Percentiles rank a stretch among this genome's conserved stretches.
These are phyloP conservation scores for Amniculicola lignicola DNA, from an alignment of 495 filamentous ascomycete species.

Conservation along the genomic window DNA sequence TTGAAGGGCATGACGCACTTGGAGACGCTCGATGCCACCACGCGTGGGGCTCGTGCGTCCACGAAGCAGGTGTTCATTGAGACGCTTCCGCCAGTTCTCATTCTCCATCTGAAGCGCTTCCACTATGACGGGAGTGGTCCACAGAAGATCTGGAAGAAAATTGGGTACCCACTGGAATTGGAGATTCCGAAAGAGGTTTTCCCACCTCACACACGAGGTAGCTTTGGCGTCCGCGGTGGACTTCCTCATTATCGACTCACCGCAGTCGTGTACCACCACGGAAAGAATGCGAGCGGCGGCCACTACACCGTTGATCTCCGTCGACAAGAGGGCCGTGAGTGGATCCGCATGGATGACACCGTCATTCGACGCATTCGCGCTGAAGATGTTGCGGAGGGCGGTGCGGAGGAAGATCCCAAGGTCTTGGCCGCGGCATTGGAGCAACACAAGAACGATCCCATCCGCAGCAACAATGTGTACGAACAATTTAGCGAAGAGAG, in stretches of 20 bases:
- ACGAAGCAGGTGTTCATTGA: slow-evolving; percentile 96
- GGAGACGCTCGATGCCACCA: slow-evolving; percentile 78
- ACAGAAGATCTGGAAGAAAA: slow-evolving; percentile 97
- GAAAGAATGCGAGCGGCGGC: slow-evolving; percentile 88
- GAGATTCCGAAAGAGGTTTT: slow-evolving; percentile 95
- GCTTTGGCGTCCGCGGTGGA: slow-evolving; percentile 58
- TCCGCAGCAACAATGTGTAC: slow-evolving; percentile 60
- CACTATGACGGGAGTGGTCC: slow-evolving; percentile 89
- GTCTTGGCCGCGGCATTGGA: slow-evolving; percentile 63
- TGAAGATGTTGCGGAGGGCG: slow-evolving; percentile 88
- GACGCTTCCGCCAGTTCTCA: slow-evolving; percentile 84
- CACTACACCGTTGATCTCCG: slow-evolving; percentile 97
- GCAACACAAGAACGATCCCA: slow-evolving; percentile 58
- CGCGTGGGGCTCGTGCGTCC: slow-evolving; percentile 70
- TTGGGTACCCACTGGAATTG: slow-evolving; percentile 90
- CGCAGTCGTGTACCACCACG: slow-evolving; percentile 96
- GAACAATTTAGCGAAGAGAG: slow-evolving; percentile 66
- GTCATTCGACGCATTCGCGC: slow-evolving; percentile 78
- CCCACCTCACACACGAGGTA: slow-evolving; percentile 66
- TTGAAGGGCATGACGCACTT: slow-evolving; percentile 77
- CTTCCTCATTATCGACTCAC: slow-evolving; percentile 78
- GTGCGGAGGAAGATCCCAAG: slow-evolving; percentile 73
- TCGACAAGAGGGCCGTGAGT: slow-evolving; percentile 87
- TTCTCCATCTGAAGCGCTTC: slow-evolving; percentile 95
- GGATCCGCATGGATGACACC: slow-evolving; percentile 95